Base-by-base conservation (phyloP, 352 stramenopile genomes). In the Globisporangium paroecandrum region DNA sequence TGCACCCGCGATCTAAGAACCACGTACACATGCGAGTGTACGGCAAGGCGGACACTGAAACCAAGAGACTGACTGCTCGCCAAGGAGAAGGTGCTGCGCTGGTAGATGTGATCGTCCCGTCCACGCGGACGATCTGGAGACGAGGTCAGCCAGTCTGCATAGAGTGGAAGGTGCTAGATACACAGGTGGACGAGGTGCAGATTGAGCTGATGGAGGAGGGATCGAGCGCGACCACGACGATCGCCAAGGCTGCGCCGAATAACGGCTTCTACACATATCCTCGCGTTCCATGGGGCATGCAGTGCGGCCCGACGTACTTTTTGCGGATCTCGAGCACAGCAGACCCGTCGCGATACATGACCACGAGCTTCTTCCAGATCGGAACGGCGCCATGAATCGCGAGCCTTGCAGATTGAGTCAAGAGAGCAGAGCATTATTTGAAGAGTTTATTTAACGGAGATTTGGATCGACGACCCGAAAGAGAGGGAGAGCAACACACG, bases 231-330 rank as follows among this genome's bases (percentile, higher is more conserved):
- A 89, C 81, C 18, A 95, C 87, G 8, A 69, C 85, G 24, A 88
- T 95, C 55, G 75, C 82, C 1, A 71, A 65, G 18, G 69, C 79
- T 9, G 77, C 83, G 12, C 74, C 83, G n/a, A 95, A 95, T 76
- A 78, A 75, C 20, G 87, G 87, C 49, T 78, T 71, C 7, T 95
- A 91, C 63, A 78, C 72, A 22, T 93, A 94, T 67, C 72, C 69
- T 47, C 87, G 85, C 58, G 87, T 95, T 54, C 87, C 85, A n/a
- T 95, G 87, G 87, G 87, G 87, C 51, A 92, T 95, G 81, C 77
- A 85, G 38, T 82, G 74, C 58, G 87, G 87, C 54, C 75, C 78
- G 62, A 88, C 86, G 57, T 95, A 94, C 78, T 91, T 94, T 64
- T 64, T 95, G 32, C 81, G 82, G 27, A 73, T 95, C 47, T 88